Evolutionary conservation across 805 yeast species (phyloP).

Genomic region (Nakazawaea anatomiae): DNA sequence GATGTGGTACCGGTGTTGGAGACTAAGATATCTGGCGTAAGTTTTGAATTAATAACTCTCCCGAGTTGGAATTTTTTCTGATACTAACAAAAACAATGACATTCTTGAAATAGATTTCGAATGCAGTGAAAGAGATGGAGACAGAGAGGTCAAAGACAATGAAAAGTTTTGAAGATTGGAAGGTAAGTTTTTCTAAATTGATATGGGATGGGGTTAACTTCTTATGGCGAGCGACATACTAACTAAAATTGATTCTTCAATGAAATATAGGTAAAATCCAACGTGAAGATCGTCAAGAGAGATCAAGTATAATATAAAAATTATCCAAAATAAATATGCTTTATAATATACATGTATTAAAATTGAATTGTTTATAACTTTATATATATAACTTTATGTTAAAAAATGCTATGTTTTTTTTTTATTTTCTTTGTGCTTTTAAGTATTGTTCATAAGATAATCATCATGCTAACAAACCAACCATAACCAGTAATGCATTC

Average conservation of each 20-base stretch:
- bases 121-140: slow-evolving; percentile 31
- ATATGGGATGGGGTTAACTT: neutral
- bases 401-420: no score
- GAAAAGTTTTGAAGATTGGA: slow-evolving; percentile 42
- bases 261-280: slow-evolving; percentile 27
- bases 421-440: neutral
- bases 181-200: slow-evolving; percentile 18
- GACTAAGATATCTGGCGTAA: slow-evolving; percentile 46
- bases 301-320: slow-evolving; percentile 11
- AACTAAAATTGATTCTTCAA: neutral
- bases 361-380: neutral
- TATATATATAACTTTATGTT: neutral
- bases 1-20: slow-evolving; percentile 63
- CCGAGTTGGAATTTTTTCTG: no score
- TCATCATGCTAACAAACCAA: slow-evolving; percentile 25
- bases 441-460: neutral
- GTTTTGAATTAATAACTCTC: neutral
- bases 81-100: neutral
- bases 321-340: no score
- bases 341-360: no score
- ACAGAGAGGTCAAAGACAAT: slow-evolving; percentile 34
- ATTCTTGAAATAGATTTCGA: slow-evolving; percentile 20
- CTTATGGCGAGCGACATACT: neutral
- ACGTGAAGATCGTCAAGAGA: slow-evolving; percentile 39
- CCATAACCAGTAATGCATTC: slow-evolving; percentile 63